Conservation (phyloP, 1,284 basidiomycete species). For the Cystodermella granulosa region DNA sequence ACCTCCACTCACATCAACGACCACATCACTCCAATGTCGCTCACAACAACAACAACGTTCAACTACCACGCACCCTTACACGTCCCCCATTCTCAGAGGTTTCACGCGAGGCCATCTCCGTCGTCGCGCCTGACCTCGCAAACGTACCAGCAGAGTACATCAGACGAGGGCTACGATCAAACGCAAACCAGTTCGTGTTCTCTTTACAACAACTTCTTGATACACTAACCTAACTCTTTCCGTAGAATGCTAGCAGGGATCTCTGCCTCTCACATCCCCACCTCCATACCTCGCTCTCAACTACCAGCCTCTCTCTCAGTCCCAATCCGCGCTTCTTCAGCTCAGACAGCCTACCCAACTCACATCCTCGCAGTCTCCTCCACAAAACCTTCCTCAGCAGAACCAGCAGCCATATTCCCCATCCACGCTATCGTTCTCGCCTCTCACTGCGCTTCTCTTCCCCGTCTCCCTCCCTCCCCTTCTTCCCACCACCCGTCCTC, state of each 20-base stretch:
- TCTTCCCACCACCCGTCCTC: conserved; percentile 33
- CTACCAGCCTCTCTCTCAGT: conserved; percentile 46
- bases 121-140: conserved; percentile 53
- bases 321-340: conserved; percentile 38
- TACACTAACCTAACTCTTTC: conserved; percentile 15
- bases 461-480: conserved; percentile 45
- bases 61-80: conserved; percentile 55
- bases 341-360: conserved; percentile 45
- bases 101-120: conserved; percentile 47
- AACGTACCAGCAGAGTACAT: conserved; percentile 59
- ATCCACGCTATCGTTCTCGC: conserved; percentile 57
- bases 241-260: conserved; percentile 52
- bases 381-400: conserved; percentile 39
- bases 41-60: conserved; percentile 34
- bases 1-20: conserved; percentile 33
- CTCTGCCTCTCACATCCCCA: conserved; percentile 47
- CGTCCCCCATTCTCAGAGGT: conserved; percentile 53
- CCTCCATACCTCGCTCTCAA: conserved; percentile 45
- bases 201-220: conserved; percentile 8
- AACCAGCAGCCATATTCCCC: conserved; percentile 46
- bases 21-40: conserved; percentile 22
- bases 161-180: conserved; percentile 48
- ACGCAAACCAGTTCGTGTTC: conserved; percentile 47
- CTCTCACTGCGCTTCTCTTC: conserved; percentile 55
- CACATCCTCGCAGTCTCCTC: conserved; percentile 55